Conservation (phyloP, 1,139 yeast species). For the Kodamaea arcana region DNA sequence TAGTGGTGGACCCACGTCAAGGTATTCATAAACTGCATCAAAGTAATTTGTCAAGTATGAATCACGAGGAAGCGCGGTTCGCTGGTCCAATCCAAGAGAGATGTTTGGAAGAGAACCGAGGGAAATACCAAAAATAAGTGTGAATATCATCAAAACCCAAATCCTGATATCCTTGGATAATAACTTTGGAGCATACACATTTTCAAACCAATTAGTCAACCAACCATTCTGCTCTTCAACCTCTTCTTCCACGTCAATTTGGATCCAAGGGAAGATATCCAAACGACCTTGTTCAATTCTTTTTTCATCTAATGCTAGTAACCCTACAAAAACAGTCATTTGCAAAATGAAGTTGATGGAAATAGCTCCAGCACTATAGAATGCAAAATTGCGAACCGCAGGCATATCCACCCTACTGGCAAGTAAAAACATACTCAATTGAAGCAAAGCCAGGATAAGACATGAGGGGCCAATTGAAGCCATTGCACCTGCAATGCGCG, state of each 20-base stretch:
- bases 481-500: constrained; percentile 60
- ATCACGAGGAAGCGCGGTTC: constrained; percentile 78
- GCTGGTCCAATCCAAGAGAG: constrained; percentile 80
- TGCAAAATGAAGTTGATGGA: constrained; percentile 73
- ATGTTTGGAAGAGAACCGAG: constrained; percentile 65
- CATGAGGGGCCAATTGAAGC: constrained; percentile 86
- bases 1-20: constrained; percentile 89
- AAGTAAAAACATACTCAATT: constrained; percentile 69
- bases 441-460: constrained; percentile 69
- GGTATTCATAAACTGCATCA: constrained; percentile 64
- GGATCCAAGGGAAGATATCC: constrained; percentile 56
- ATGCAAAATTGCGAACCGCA: constrained; percentile 89
- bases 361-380: constrained; percentile 86
- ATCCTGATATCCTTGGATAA: not conserved
- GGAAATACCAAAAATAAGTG: constrained; percentile 63
- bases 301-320: constrained; percentile 63
- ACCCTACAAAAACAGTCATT: constrained; percentile 73
- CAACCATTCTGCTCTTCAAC: constrained; percentile 25
- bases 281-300: constrained; percentile 56
- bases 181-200: constrained; percentile 2
- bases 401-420: constrained; percentile 90
- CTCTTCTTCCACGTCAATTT: constrained; percentile 12
- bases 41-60: constrained; percentile 81
- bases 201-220: constrained; percentile 26
- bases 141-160: constrained; percentile 36